These are phyloP conservation scores for Russula dissimulans DNA, from an alignment of 768 basidiomycete species.

Conservation along the genomic window DNA sequence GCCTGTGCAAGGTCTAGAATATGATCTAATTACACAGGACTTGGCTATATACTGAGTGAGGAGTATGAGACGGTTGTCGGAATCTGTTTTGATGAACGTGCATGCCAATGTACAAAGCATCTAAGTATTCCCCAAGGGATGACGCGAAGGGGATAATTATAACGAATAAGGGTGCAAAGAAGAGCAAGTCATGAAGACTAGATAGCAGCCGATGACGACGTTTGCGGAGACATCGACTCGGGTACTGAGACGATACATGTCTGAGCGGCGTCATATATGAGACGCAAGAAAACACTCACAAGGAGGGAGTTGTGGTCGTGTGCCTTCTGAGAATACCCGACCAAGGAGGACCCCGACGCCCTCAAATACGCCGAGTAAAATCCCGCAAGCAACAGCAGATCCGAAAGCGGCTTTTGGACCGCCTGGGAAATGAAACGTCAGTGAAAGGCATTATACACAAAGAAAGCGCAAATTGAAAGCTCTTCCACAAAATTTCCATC, in stretches of 20 bases:
- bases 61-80: neutral
- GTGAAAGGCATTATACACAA: neutral
- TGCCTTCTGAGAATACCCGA: conserved; percentile 78
- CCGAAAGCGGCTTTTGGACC: conserved; percentile 86
- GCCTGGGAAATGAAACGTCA: conserved; percentile 39
- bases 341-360: conserved; percentile 91
- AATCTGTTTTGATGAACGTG: neutral
- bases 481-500: neutral
- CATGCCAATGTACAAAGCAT: neutral
- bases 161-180: neutral
- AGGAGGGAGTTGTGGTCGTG: conserved; percentile 71
- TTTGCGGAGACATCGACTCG: conserved; percentile 15
- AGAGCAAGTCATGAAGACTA: neutral
- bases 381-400: conserved; percentile 93
- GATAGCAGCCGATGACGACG: conserved; percentile 9
- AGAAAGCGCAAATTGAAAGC: neutral
- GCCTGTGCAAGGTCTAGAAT: conserved; percentile 3
- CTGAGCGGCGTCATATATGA: neutral
- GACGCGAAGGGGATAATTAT: neutral
- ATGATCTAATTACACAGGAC: conserved; percentile 13
- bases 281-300: conserved; percentile 37
- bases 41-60: conserved; percentile 14
- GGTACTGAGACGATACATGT: conserved; percentile 1
- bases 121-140: neutral
- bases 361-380: conserved; percentile 88